phyloP scores from a whole-genome alignment of 1,284 basidiomycete genomes.

The Sutorius eximius region DNA sequence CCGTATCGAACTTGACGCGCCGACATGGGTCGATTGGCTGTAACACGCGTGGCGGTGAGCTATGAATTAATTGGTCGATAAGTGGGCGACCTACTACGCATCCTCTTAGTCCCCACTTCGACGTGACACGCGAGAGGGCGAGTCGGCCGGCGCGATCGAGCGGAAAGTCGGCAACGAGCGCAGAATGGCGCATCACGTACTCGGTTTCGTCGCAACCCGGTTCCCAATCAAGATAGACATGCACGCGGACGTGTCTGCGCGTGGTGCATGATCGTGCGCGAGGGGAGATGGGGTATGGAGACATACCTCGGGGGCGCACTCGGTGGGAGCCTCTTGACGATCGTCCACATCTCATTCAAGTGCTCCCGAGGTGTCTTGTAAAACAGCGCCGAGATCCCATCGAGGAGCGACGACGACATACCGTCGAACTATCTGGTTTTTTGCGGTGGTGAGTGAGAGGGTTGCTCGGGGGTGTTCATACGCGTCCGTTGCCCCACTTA shows the following conservation, averaged over 20 bases:
- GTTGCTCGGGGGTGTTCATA: background rate
- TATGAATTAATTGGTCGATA: no score
- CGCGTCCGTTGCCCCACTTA: background rate
- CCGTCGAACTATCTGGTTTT: constrained; percentile 2
- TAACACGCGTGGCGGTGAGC: no score
- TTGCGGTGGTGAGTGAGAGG: background rate
- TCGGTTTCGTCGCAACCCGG: constrained; percentile 32
- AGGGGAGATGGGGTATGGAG: background rate
- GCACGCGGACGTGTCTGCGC: constrained; percentile 34
- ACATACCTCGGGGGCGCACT: constrained; percentile 24
- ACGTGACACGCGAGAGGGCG: constrained; percentile 15
- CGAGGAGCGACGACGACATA: constrained; percentile 1
- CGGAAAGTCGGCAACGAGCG: constrained; percentile 28
- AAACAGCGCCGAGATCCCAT: constrained; percentile 19
- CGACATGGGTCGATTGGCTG: constrained; percentile 32
- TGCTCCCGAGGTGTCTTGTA: constrained; percentile 29
- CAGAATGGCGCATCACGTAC: constrained; percentile 29
- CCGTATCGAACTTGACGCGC: constrained; percentile 24
- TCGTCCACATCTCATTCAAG: constrained; percentile 33
- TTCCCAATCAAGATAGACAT: constrained; percentile 31
- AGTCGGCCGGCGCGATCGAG: constrained; percentile 25
- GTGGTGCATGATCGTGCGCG: background rate
- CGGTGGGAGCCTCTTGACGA: constrained; percentile 17
- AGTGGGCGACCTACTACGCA: constrained; percentile 17
- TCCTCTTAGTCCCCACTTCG: constrained; percentile 26